These are phyloP conservation scores for Incumbomyces lentus DNA, from an alignment of 2,329 filamentous ascomycete genomes.

Conservation along the genomic window DNA sequence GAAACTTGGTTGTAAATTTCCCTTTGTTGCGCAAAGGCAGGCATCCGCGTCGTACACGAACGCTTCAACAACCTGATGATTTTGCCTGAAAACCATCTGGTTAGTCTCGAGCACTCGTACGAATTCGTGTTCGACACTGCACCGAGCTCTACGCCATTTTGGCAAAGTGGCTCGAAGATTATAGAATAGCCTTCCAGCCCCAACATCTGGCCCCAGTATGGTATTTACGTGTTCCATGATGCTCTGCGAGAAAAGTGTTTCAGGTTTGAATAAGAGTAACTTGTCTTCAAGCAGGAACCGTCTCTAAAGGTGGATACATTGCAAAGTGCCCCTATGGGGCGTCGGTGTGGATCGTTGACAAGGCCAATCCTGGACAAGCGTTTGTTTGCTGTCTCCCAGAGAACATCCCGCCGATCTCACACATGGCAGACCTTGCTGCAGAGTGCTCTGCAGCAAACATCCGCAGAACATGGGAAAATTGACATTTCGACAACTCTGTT, in stretches of 20 bases:
- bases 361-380: neutral
- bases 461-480: slow-evolving; percentile 6
- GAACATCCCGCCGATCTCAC: neutral
- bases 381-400: slow-evolving; percentile 5
- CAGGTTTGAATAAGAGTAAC: slow-evolving; percentile 3
- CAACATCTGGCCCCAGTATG: neutral
- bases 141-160: too few species aligned
- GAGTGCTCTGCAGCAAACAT: slow-evolving; percentile 6
- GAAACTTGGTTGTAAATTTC: slow-evolving; percentile 8
- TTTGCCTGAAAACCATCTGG: neutral
- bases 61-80: slow-evolving; percentile 7
- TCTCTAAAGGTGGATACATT: neutral
- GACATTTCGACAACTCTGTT: neutral
- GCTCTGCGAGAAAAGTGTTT: neutral
- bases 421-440: slow-evolving; percentile 1
- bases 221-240: neutral
- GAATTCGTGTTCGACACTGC: neutral
- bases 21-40: slow-evolving; percentile 8
- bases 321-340: slow-evolving; percentile 1
- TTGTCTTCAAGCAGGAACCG: neutral
- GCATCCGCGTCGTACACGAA: slow-evolving; percentile 7
- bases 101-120: slow-evolving; percentile 3
- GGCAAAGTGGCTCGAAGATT: neutral
- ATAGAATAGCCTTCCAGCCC: neutral
- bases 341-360: neutral